Percentiles rank a stretch among this genome's conserved stretches.
Evolutionary conservation across 2,329 filamentous ascomycete species (phyloP).

Genomic region (Pyricularia sp.): DNA sequence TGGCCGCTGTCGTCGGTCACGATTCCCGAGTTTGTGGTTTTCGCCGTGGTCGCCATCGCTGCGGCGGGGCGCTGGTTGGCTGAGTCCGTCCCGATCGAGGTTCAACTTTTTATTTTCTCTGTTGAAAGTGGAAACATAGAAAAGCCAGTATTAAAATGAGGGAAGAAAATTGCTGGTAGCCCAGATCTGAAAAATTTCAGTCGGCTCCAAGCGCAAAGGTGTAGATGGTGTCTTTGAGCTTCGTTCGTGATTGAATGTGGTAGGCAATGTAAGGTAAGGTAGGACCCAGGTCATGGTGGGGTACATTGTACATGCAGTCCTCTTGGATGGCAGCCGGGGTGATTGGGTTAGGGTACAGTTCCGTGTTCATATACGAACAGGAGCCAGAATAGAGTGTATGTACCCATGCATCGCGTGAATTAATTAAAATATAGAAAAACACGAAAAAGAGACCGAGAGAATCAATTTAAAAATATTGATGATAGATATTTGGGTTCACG

Average conservation of each 20-base stretch:
- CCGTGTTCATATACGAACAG: too few relatives aligned
- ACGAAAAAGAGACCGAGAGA: not conserved
- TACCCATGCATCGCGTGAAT: too few relatives aligned
- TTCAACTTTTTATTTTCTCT: not conserved
- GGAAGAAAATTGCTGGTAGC: not conserved
- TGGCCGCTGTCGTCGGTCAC: conserved; percentile 73
- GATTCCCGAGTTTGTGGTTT: conserved; percentile 59
- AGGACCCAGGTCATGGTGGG: not conserved
- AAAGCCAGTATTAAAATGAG: not conserved
- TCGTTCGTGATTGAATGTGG: not conserved
- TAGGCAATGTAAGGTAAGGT: not conserved
- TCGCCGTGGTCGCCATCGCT: not conserved
- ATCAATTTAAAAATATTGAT: not conserved
- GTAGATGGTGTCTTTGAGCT: not conserved
- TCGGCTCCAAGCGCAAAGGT: not conserved
- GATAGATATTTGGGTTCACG: too few relatives aligned
- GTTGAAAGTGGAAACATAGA: not conserved
- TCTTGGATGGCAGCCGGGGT: not conserved
- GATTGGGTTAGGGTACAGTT: not conserved
- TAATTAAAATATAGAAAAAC: not conserved
- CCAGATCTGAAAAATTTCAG: not conserved
- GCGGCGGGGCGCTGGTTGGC: not conserved
- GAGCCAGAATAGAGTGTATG: too few relatives aligned
- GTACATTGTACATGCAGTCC: not conserved
- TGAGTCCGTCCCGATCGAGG: not conserved